phyloP scores from a whole-genome alignment of 768 basidiomycete species.

The Lepiota brunneoincarnata region DNA sequence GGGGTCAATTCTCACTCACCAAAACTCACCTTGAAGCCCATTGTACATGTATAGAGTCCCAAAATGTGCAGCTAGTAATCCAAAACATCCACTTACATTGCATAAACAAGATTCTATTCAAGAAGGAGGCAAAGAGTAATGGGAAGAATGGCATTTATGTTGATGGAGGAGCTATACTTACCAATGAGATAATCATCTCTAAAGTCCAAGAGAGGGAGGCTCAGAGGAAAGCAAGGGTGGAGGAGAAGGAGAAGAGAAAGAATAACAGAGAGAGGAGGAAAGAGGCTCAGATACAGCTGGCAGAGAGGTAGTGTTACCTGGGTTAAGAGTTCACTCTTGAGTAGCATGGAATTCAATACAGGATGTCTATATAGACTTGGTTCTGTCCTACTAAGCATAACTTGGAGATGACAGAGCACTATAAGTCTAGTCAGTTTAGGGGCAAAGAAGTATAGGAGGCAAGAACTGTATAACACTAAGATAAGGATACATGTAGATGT shows the following conservation, averaged over 20 bases:
- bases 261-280: constrained; percentile 8
- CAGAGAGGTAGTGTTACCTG: constrained; percentile 18
- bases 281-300: constrained; percentile 11
- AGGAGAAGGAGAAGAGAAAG: constrained; percentile 11
- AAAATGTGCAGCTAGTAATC: constrained; percentile 17
- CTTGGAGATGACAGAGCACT: too few species aligned
- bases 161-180: constrained; percentile 12
- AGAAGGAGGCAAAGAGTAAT: constrained; percentile 14
- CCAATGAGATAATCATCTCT: constrained; percentile 5
- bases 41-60: constrained; percentile 10
- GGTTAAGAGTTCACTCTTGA: too few species aligned
- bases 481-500: too few species aligned
- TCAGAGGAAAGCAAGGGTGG: constrained; percentile 9
- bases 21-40: constrained; percentile 8
- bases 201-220: not conserved
- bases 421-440: too few species aligned
- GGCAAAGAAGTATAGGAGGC: too few species aligned
- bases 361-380: too few species aligned
- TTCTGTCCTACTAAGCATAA: too few species aligned
- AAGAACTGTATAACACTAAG: too few species aligned
- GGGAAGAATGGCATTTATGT: constrained; percentile 7
- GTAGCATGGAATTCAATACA: too few species aligned
- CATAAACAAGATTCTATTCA: constrained; percentile 14
- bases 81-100: constrained; percentile 17
- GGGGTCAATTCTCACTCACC: constrained; percentile 5